Evolutionary conservation across 805 yeast genomes (phyloP).

Genomic region (Cyberlindnera misumaiensis): DNA sequence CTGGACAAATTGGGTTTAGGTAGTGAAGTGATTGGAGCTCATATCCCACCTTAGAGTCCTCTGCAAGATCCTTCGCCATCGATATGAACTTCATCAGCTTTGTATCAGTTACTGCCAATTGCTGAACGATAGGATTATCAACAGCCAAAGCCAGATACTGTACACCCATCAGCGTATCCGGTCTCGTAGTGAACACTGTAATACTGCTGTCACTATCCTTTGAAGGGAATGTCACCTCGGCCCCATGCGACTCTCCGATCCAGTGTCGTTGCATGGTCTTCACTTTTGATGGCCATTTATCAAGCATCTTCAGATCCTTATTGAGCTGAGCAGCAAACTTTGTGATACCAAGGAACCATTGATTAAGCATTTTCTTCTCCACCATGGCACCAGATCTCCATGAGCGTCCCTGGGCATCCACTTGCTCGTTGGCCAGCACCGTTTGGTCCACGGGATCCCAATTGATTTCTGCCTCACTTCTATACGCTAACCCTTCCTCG

Average conservation of each 20-base stretch:
- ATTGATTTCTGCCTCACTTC: constrained; percentile 82
- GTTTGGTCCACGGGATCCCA: constrained; percentile 98
- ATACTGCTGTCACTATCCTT: constrained; percentile 25
- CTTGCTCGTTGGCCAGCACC: constrained; percentile 94
- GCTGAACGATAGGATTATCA: constrained; percentile 54
- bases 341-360: constrained; percentile 93
- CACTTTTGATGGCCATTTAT: constrained; percentile 85
- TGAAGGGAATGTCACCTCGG: constrained; percentile 50
- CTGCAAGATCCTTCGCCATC: constrained; percentile 28
- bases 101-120: constrained; percentile 31
- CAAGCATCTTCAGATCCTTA: constrained; percentile 53
- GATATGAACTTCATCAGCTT: constrained; percentile 42
- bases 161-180: constrained; percentile 80
- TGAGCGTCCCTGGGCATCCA: constrained; percentile 81
- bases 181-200: constrained; percentile 75
- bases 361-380: constrained; percentile 72
- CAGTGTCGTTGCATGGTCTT: constrained; percentile 87
- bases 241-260: constrained; percentile 87
- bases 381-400: constrained; percentile 98
- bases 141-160: constrained; percentile 77
- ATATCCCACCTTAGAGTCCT: constrained; percentile 56
- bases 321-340: constrained; percentile 64
- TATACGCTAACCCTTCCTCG: constrained; percentile 77
- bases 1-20: constrained; percentile 51
- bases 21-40: constrained; percentile 37